phyloP scores from a whole-genome alignment of 2,329 filamentous ascomycete genomes.

The Rhynchosporium secalis region DNA sequence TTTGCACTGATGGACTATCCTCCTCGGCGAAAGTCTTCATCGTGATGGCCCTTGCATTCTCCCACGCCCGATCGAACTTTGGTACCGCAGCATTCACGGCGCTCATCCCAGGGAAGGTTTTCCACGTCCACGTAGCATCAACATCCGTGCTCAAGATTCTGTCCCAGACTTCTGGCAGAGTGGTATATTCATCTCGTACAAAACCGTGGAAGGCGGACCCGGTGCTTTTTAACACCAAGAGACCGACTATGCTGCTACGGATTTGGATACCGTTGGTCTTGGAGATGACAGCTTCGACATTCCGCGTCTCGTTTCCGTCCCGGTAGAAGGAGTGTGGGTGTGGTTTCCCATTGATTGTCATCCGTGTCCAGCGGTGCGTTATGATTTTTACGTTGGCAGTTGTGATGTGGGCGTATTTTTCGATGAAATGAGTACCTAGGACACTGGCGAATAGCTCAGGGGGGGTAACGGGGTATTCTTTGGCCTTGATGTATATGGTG shows the following conservation, averaged over 20 bases:
- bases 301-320: conserved; percentile 84
- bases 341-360: conserved; percentile 81
- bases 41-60: conserved; percentile 78
- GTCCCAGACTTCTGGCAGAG: conserved; percentile 87
- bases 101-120: conserved; percentile 62
- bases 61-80: conserved; percentile 78
- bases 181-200: conserved; percentile 89
- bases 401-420: conserved; percentile 85
- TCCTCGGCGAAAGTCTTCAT: conserved; percentile 89
- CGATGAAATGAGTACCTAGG: conserved; percentile 84
- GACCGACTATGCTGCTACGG: conserved; percentile 73
- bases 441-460: conserved; percentile 89
- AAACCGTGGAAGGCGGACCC: conserved; percentile 96
- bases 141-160: conserved; percentile 94
- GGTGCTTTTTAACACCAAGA: conserved; percentile 93
- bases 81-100: conserved; percentile 64
- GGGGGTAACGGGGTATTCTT: conserved; percentile 87
- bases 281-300: conserved; percentile 71
- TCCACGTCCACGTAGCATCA: conserved; percentile 85
- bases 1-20: conserved; percentile 88
- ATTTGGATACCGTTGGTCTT: conserved; percentile 71
- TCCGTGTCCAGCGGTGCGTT: conserved; percentile 88
- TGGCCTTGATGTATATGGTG: conserved; percentile 91
- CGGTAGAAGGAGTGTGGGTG: conserved; percentile 95
- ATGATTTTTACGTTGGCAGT: conserved; percentile 78